phyloP scores from a whole-genome alignment of 2,329 filamentous ascomycete genomes.

The Fusarium staphyleae region DNA sequence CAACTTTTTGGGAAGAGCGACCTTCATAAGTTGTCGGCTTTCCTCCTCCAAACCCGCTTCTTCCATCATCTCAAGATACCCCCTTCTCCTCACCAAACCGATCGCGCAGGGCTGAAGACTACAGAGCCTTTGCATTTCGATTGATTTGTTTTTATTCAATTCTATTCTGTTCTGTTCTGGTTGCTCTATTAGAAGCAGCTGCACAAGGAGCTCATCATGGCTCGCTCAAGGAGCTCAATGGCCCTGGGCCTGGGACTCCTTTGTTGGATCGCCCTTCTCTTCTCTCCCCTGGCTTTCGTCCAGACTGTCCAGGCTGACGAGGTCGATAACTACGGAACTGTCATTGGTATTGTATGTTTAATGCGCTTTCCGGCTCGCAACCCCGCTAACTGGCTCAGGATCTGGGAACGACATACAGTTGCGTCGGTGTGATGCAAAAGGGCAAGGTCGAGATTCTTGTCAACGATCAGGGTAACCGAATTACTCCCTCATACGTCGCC shows the following conservation, averaged over 20 bases:
- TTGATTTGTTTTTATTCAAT: constrained; percentile 38
- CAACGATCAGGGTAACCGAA: constrained; percentile 97
- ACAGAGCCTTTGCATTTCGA: constrained; percentile 32
- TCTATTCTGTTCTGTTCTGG: constrained; percentile 36
- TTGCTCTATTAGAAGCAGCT: constrained; percentile 34
- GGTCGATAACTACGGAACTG: constrained; percentile 81
- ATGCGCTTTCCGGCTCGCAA: neutral
- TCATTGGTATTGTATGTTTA: constrained; percentile 83
- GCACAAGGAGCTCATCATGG: constrained; percentile 50
- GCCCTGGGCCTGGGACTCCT: constrained; percentile 85
- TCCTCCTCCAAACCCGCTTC: constrained; percentile 43
- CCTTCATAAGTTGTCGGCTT: constrained; percentile 49
- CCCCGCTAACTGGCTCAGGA: constrained; percentile 54
- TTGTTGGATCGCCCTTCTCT: constrained; percentile 89
- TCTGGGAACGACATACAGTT: constrained; percentile 88
- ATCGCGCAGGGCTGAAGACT: constrained; percentile 44
- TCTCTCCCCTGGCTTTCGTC: constrained; percentile 86
- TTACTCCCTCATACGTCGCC: constrained; percentile 92
- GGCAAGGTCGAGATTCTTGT: constrained; percentile 95
- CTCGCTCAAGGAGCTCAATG: constrained; percentile 71
- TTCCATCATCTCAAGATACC: constrained; percentile 44
- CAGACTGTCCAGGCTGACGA: constrained; percentile 77
- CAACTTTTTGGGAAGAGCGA: constrained; percentile 45
- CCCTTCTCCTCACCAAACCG: constrained; percentile 37
- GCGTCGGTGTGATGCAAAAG: constrained; percentile 95